phyloP scores from a whole-genome alignment of 768 basidiomycete species.

The Kwoniella sp. region DNA sequence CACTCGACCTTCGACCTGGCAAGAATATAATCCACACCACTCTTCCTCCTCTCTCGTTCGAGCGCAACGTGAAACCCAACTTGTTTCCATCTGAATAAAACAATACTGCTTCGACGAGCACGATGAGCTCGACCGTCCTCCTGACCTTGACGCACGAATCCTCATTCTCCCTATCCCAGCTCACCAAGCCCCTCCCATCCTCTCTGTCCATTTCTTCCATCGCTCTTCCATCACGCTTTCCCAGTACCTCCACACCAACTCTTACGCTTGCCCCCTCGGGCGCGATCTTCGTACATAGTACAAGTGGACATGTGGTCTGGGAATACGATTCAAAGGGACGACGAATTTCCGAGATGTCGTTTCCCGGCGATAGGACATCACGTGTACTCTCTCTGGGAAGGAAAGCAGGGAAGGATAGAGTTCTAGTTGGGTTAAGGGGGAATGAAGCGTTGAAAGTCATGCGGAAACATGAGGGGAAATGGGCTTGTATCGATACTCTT shows the following conservation, averaged over 20 bases:
- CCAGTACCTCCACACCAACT: constrained; percentile 9
- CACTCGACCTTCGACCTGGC: no score
- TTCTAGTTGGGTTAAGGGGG: constrained; percentile 5
- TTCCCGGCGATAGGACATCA: background rate
- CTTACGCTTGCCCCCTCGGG: constrained; percentile 18
- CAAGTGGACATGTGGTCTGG: constrained; percentile 14
- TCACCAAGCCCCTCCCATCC: constrained; percentile 5
- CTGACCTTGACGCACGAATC: constrained; percentile 20
- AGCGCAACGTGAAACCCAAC: no score
- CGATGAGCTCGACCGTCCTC: no score
- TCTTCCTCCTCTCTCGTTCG: no score
- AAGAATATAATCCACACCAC: no score
- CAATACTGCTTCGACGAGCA: no score
- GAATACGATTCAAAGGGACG: constrained; percentile 31
- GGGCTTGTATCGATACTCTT: constrained; percentile 18
- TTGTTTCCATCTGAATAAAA: no score
- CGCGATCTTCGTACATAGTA: constrained; percentile 21
- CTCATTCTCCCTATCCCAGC: background rate
- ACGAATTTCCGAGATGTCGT: constrained; percentile 25
- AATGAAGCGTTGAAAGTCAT: constrained; percentile 11
- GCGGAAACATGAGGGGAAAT: constrained; percentile 26
- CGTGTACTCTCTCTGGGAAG: constrained; percentile 3
- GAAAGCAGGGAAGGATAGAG: constrained; percentile 1
- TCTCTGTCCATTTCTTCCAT: background rate
- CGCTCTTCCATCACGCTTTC: constrained; percentile 35